Base-by-base conservation (phyloP, 306 rosid genomes). In the Vigna nakashimae region DNA sequence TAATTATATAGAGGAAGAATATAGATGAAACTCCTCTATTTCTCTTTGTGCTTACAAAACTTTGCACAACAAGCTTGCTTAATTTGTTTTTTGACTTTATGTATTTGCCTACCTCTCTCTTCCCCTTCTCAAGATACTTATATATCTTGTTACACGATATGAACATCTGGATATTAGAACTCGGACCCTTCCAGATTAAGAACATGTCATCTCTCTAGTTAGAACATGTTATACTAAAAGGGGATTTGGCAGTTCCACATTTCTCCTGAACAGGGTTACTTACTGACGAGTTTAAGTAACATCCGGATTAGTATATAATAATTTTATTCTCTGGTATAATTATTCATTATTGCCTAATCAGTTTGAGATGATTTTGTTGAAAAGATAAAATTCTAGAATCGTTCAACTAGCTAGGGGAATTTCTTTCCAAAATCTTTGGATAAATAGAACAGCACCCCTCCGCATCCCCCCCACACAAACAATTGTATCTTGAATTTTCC, bases 91-190 rank as follows among this genome's bases (percentile, higher is more conserved):
- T 32, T 60, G 11, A 6, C 43, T 32, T 51, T 48, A 74, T 13
- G 16, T 48, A 7, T 64, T 51, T 24, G 38, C 50, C n/a, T 45
- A 18, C 51, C 50, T 70, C 34, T 59, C 36, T 59, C 55, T 60
- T 57, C 60, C 46, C 65, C 22, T 38, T 62, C 70, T 70, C 55
- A 36, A 60, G 17, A 32, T 46, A 78, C 71, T 55, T 64, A 70
- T 79, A 49, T 49, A 20, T 36, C 20, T 18, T 69, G 63, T 45
- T 32, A 65, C 52, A 55, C 10, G 51, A 56, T 49, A 62, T 71
- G 78, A 50, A 62, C 57, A 50, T 62, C 55, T 62, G 57, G 60
- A 36, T 49, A 5, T 20, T 69, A 3, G 28, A 58, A 20, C 52
- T 78, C 70, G 40, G 42, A 69, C 34, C 30, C 16, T 49, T 59